Base-by-base conservation (phyloP, 2,329 filamentous ascomycete genomes). In the Aspergillus quadricinctus region DNA sequence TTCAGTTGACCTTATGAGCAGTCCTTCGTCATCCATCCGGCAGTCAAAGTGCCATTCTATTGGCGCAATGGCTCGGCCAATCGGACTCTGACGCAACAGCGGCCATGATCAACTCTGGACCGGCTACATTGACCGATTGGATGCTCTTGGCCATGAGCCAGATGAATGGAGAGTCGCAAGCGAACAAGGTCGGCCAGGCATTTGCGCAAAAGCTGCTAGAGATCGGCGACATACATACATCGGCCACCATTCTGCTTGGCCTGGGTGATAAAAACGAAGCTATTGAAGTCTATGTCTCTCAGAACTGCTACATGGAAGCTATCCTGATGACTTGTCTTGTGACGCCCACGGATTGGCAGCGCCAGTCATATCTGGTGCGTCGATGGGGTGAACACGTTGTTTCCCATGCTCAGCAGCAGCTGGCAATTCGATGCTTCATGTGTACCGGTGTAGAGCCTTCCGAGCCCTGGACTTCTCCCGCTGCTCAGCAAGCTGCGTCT, bases 321-420 rank as follows among this genome's bases (percentile, higher is more conserved):
- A 81, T 97, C 31, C 83, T 99, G 14, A 81, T 99, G 61, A 89
- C 92, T 0, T 95, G 91, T 66, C 80, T 97, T 11, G 83, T 88
- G 27, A 91, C 88, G 66, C 92, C 93, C 0, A 78, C 82, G 0
- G 92, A 97, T 58, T 99, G 94, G 94, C 89, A 94, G 66, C 85
- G 93, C 31, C 92, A 96, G 72, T 88, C 89, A 11, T 88, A 89
- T 65, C 84, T 99, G 49, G 86, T 97, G 60, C 86, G 90, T 64
- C 93, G 94, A 78, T 99, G 94, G 94, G 94, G 94, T 56, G 93
- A 97, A 67, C 87, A 89, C 78, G 90, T 93, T 40, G 87, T 97
- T 11, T 87, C 89, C 60, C 88, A 94, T 65, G 88, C 89, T 17
- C 89, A 96, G 66, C 89, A 94, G 62, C 90, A 96, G 66, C 80